Evolutionary conservation across 768 basidiomycete genomes (phyloP).

Genomic region (Hygrophorus russula): DNA sequence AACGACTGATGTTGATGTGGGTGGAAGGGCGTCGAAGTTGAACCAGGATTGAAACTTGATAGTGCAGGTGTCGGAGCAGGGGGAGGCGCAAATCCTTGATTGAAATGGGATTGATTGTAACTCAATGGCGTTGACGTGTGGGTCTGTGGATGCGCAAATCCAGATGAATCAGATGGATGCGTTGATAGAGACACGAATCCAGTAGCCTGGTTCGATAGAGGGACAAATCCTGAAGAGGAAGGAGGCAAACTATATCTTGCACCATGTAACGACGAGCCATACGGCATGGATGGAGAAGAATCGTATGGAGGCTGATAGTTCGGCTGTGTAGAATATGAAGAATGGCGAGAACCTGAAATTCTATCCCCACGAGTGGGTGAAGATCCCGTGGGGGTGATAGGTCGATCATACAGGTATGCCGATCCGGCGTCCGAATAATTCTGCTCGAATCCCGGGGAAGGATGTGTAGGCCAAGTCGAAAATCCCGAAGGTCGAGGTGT

Average conservation of each 20-base stretch:
- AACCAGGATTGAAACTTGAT: constrained; percentile 14
- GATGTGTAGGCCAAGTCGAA: constrained; percentile 21
- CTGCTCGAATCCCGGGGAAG: constrained; percentile 29
- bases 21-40: constrained; percentile 23
- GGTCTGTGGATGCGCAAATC: constrained; percentile 9
- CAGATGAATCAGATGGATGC: background rate
- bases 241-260: constrained; percentile 60
- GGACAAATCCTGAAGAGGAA: constrained; percentile 59
- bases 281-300: constrained; percentile 15
- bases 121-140: constrained; percentile 27
- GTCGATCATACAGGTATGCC: constrained; percentile 28
- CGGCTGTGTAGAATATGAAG: constrained; percentile 15
- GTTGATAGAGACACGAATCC: constrained; percentile 15
- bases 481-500: constrained; percentile 26
- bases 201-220: constrained; percentile 30
- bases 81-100: constrained; percentile 16
- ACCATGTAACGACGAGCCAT: constrained; percentile 29
- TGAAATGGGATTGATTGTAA: constrained; percentile 27
- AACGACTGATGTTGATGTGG: constrained; percentile 29
- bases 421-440: constrained; percentile 19
- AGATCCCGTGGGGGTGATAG: constrained; percentile 23
- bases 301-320: constrained; percentile 25
- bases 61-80: constrained; percentile 21
- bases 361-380: constrained; percentile 18
- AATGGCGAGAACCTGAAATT: constrained; percentile 8